Base-by-base conservation (phyloP, 2,329 filamentous ascomycete genomes). In the Arthrobotrys conoides region DNA sequence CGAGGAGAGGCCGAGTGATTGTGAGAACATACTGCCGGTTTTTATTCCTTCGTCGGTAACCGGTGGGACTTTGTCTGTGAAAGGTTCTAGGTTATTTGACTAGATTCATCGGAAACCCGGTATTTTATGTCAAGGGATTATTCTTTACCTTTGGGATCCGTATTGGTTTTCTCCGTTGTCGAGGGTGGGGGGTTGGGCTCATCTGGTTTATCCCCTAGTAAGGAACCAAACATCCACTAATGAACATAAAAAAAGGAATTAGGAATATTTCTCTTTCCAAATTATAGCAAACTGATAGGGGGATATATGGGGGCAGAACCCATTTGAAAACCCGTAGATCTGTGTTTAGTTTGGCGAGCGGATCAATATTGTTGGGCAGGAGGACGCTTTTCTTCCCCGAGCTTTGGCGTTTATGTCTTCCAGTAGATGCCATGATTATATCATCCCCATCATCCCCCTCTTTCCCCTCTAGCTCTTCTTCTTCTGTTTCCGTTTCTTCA, bases 11-110 rank as follows among this genome's bases (percentile, higher is more conserved):
- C 1, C 2, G 24, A n/a, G 9, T 33, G 49, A 18, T 22, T 68
- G 64, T 20, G 51, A 9, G 18, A 68, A 55, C 48, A 55, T 55
- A 12, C 33, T 51, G 10, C 51, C 51, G 4, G 9, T 5, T 33
- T 16, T 14, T 5, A 14, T 55, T 2, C 5, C 33, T 4, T 12
- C 8, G 5, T 55, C 51, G 14, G n/a, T 16, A 5, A 55, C 1
- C 0, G 51, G 27, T 4, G 24, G 14, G 3, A 18, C 8, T 30
- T 12, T 16, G 3, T 22, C 44, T 46, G 8, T 20, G 3, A 20
- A 2, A 6, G 6, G 4, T 18, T 44, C n/a, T 5, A 4, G 16
- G n/a, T 20, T 6, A 10, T 20, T 46, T 20, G 10, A 6, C 9
- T 18, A 9, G n/a, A 12, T 18, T 6, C n/a, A 20, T 46, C 16